These are phyloP conservation scores for Fusarium praegraminearum DNA, from an alignment of 2,329 filamentous ascomycete species.

Conservation along the genomic window DNA sequence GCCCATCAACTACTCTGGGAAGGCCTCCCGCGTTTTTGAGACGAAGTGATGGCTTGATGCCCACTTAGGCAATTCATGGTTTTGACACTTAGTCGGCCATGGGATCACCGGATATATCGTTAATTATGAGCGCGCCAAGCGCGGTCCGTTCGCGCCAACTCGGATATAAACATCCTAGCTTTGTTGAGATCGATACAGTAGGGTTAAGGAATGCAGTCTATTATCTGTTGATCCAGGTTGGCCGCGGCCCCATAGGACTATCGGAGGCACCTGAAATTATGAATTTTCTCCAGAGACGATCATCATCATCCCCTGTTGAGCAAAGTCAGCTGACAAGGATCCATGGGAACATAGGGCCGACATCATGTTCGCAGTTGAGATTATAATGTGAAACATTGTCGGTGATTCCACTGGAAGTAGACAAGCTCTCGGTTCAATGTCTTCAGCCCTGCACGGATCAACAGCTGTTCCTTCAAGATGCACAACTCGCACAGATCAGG, in stretches of 20 bases:
- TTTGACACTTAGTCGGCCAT: background rate
- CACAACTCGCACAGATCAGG: background rate
- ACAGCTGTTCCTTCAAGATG: background rate
- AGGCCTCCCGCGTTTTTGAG: background rate
- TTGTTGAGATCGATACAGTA: background rate
- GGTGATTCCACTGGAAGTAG: background rate
- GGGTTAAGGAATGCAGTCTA: background rate
- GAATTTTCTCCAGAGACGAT: background rate
- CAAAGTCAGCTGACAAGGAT: no score
- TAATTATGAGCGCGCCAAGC: background rate
- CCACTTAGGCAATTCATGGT: background rate
- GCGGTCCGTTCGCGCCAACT: background rate
- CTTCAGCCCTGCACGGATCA: background rate
- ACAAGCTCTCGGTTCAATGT: background rate
- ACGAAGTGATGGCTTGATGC: background rate
- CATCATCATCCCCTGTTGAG: background rate
- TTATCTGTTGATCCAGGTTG: fast-evolving
- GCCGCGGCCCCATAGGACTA: background rate
- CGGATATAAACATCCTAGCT: background rate
- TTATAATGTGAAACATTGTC: background rate
- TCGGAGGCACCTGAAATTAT: background rate
- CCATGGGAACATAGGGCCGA: background rate
- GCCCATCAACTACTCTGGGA: background rate
- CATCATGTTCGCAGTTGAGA: background rate
- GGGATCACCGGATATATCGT: background rate